Evolutionary conservation across 163 green algal species (phyloP), one percentile per base, ranked within the genome.

Genomic region (Prototheca wickerhamii): DNA sequence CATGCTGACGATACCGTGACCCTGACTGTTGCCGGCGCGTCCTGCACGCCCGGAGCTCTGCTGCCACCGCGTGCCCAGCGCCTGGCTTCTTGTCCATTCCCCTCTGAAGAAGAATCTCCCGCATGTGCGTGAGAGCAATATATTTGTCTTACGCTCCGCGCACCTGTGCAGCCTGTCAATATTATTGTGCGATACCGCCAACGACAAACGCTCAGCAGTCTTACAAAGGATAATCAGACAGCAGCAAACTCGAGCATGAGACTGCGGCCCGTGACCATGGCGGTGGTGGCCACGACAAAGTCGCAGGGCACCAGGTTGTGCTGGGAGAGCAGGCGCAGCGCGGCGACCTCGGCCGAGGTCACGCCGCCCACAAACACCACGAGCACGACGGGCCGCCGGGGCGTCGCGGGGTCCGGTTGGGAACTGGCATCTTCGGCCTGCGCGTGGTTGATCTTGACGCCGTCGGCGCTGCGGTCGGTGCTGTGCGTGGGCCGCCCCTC

Each of bases 321-420:
- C 21, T 26, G 51, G 63, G 46, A 52, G 4, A 96, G 65, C 49
- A 87, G 93, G 30, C 89, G 78, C 65, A 96, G 72, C 2, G 87
- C 86, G 18, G 83, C 72, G 6, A 91, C 80, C 70, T 96, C 90
- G 21, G 88, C 82, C 51, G 86, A 93, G 6, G 90, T 96, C 3
- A 94, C 82, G 20, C 90, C 90, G 8, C 90, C 90, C 26, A 96
- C 77, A 64, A 96, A 93, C 7, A 90, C 80, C 7, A 95, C 82
- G 40, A 95, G 31, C 23, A 95, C 85, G 12, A 72, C 65, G 18
- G 53, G 57, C 35, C 63, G 52, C 60, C 40, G 8, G 40, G 18
- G 44, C 18, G 7, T 28, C 46, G 10, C 40, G 32, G 32, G 3
- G 33, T 15, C 15, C 4, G 2, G 55, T 17, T 32, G 23, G 23